A percentile compares a stretch with the other conserved stretches of the same genome.
Conservation (phyloP, 1,139 yeast species). For the Taphrina populina region DNA sequence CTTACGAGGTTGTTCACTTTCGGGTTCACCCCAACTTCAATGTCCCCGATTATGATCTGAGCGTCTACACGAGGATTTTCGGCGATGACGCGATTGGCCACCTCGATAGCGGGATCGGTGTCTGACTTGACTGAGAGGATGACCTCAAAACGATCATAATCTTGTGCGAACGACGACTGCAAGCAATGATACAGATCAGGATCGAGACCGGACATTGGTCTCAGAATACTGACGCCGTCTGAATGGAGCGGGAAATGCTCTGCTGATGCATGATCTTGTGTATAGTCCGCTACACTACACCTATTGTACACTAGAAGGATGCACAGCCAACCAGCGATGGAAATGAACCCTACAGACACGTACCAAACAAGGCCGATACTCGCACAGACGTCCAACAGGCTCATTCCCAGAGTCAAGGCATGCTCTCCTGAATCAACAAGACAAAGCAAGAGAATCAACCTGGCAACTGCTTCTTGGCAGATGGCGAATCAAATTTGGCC, state of each 20-base stretch:
- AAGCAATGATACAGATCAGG: slow-evolving; percentile 70
- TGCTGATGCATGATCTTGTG: background rate
- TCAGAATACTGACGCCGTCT: slow-evolving; percentile 64
- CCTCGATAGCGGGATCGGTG: slow-evolving; percentile 63
- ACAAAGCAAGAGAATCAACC: too few relatives aligned
- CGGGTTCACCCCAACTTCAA: slow-evolving; percentile 76
- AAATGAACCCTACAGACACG: background rate
- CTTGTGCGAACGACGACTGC: slow-evolving; percentile 65
- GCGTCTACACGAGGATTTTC: slow-evolving; percentile 63
- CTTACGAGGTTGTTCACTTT: slow-evolving; percentile 81
- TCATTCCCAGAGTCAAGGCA: background rate
- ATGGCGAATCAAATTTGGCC: background rate
- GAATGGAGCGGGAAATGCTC: background rate
- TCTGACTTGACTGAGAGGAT: slow-evolving; percentile 70
- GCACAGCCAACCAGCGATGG: slow-evolving; percentile 13
- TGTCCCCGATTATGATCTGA: slow-evolving; percentile 55
- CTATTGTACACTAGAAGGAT: slow-evolving; percentile 1
- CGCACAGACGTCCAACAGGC: background rate
- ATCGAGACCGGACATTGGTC: slow-evolving; percentile 85
- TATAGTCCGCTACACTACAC: background rate
- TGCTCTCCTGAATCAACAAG: background rate
- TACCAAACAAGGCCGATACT: slow-evolving; percentile 10
- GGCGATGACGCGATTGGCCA: slow-evolving; percentile 54
- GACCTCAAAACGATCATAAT: slow-evolving; percentile 69
- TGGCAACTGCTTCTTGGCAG: too few relatives aligned